Conservation (phyloP, 1,284 basidiomycete genomes). For the Marasmius oreades region DNA sequence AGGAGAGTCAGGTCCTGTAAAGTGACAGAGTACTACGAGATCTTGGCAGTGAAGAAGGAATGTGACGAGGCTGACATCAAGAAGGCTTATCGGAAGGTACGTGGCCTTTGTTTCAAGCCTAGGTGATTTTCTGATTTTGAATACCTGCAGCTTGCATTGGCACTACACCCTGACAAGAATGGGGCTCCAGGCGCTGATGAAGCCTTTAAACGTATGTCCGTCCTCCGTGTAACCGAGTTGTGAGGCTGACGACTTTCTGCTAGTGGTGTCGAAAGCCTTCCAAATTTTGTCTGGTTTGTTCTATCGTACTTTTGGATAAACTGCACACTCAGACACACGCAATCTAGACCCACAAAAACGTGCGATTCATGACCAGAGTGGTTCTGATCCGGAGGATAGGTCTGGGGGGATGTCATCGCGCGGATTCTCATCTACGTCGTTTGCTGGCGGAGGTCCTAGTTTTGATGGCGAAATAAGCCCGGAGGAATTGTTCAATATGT, state of each 20-base stretch:
- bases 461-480: conserved; percentile 90
- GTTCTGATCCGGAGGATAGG: conserved; percentile 83
- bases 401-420: conserved; percentile 65
- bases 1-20: conserved; percentile 86
- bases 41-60: conserved; percentile 79
- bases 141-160: conserved; percentile 74
- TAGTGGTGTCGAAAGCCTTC: conserved; percentile 98
- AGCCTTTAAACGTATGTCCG: conserved; percentile 86
- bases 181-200: conserved; percentile 97
- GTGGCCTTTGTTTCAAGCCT: conserved; percentile 20
- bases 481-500: conserved; percentile 98
- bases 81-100: conserved; percentile 95
- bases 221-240: conserved; percentile 1
- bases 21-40: conserved; percentile 92
- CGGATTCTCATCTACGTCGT: conserved; percentile 49
- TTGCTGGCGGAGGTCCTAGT: conserved; percentile 43
- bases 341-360: conserved; percentile 85
- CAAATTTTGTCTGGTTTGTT: conserved; percentile 80
- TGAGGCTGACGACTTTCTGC: conserved; percentile 14
- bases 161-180: conserved; percentile 96
- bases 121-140: conserved; percentile 1
- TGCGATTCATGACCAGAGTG: conserved; percentile 82
- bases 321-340: conserved; percentile 4
- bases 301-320: conserved; percentile 1
- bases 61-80: conserved; percentile 92